A percentile compares a stretch with the other conserved stretches of the same genome.
Conservation (phyloP, 2,329 filamentous ascomycete species). For the Calonectria pauciramosa region DNA sequence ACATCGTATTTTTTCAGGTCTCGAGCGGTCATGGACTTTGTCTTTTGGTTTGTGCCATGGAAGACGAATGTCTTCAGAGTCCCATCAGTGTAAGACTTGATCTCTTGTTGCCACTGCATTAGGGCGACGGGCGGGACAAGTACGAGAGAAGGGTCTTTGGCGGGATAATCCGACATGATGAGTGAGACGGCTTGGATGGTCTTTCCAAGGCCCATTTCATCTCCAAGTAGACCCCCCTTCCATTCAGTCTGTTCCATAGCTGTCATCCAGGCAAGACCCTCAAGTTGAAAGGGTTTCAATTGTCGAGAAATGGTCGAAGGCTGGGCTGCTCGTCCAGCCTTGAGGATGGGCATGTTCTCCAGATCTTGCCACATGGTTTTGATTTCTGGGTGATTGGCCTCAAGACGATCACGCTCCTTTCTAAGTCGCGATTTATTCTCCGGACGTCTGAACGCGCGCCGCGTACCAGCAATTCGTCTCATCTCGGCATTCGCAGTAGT, state of each 20-base stretch:
- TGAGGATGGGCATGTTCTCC: constrained; percentile 75
- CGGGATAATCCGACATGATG: constrained; percentile 97
- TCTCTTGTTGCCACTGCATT: constrained; percentile 94
- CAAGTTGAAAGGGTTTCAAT: constrained; percentile 93
- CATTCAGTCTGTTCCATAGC: constrained; percentile 89
- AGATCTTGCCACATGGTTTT: constrained; percentile 88
- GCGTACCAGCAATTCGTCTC: constrained; percentile 40
- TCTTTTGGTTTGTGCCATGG: constrained; percentile 87
- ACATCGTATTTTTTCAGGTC: constrained; percentile 89
- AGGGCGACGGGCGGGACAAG: constrained; percentile 93
- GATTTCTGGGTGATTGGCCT: constrained; percentile 82
- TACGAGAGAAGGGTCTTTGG: constrained; percentile 85
- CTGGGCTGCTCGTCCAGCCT: constrained; percentile 59
- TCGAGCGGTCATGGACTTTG: constrained; percentile 80
- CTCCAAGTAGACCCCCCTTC: constrained; percentile 90
- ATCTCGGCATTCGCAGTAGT: constrained; percentile 32
- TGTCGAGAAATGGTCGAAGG: constrained; percentile 84
- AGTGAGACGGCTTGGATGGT: constrained; percentile 98
- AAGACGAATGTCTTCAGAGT: constrained; percentile 92
- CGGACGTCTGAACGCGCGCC: constrained; percentile 51
- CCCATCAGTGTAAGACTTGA: constrained; percentile 85
- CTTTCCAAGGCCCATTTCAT: constrained; percentile 99
- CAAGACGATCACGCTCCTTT: constrained; percentile 76
- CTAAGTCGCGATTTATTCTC: constrained; percentile 46
- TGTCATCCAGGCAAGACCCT: constrained; percentile 95